phyloP scores from a whole-genome alignment of 345 rosid species.

The Erodium maritimum region DNA sequence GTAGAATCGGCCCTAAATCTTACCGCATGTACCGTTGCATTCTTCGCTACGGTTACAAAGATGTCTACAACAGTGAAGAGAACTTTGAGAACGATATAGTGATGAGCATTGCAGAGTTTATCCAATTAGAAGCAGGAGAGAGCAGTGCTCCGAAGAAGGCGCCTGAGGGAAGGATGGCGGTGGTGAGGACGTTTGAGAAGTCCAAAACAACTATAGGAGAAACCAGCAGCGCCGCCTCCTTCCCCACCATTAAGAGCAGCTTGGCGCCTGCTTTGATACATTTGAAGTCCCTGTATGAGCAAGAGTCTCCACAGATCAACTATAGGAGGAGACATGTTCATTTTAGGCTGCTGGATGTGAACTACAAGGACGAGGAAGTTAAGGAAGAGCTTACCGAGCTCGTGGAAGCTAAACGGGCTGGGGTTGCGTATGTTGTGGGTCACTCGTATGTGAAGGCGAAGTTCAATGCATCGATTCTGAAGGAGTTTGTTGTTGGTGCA shows the following conservation, averaged over 20 bases:
- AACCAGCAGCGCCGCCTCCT: slow-evolving; percentile 26
- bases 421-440: slow-evolving; percentile 68
- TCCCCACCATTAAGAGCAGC: slow-evolving; percentile 35
- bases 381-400: slow-evolving; percentile 72
- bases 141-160: slow-evolving; percentile 36
- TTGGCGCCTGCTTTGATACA: slow-evolving; percentile 47
- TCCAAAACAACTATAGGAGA: slow-evolving; percentile 52
- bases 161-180: slow-evolving; percentile 62
- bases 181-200: slow-evolving; percentile 68
- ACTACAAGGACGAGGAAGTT: slow-evolving; percentile 42
- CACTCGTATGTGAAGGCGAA: slow-evolving; percentile 63
- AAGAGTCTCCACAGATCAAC: slow-evolving; percentile 43
- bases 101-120: slow-evolving; percentile 84
- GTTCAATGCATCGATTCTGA: slow-evolving; percentile 53
- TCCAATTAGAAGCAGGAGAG: slow-evolving; percentile 84
- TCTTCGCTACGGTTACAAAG: slow-evolving; percentile 79
- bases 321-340: slow-evolving; percentile 28
- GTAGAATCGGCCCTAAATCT: slow-evolving; percentile 88
- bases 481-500: slow-evolving; percentile 55
- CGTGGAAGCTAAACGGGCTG: slow-evolving; percentile 67
- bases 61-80: slow-evolving; percentile 51
- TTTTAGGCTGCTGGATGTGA: slow-evolving; percentile 47
- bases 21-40: slow-evolving; percentile 82
- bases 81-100: slow-evolving; percentile 75
- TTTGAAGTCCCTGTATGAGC: slow-evolving; percentile 48